Evolutionary conservation across 768 basidiomycete genomes (phyloP).

Genomic region (Sarcodon sp.): DNA sequence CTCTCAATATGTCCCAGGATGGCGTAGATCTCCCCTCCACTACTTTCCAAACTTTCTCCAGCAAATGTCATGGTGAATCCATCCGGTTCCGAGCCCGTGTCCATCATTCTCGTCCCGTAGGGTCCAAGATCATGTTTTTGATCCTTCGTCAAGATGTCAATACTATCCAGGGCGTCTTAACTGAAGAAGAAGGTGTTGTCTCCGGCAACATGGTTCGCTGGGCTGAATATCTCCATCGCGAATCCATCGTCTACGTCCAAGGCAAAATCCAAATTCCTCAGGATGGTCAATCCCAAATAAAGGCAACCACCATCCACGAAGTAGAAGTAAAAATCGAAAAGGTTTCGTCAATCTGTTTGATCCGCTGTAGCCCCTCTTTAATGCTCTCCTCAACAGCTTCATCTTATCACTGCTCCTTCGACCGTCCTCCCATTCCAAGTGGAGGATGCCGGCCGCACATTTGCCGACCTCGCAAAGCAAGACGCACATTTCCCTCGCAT

Average conservation of each 20-base stretch:
- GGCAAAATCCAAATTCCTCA: constrained; percentile 69
- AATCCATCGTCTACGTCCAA: constrained; percentile 86
- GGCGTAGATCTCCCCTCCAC: constrained; percentile 21
- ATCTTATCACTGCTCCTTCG: constrained; percentile 12
- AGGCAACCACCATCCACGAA: constrained; percentile 79
- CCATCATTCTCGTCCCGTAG: constrained; percentile 79
- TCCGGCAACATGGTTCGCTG: constrained; percentile 97
- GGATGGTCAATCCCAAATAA: constrained; percentile 47
- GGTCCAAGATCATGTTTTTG: constrained; percentile 75
- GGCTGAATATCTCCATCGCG: constrained; percentile 65
- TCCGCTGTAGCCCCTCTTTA: not conserved
- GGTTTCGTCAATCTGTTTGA: constrained; percentile 27
- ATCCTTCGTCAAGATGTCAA: constrained; percentile 76
- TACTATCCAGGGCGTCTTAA: constrained; percentile 76
- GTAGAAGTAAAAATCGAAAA: constrained; percentile 76
- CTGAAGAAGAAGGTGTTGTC: constrained; percentile 49
- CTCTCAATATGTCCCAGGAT: constrained; percentile 82
- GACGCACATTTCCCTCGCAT: constrained; percentile 60
- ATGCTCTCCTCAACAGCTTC: constrained; percentile 6
- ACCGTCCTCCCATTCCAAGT: constrained; percentile 18
- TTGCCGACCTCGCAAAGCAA: constrained; percentile 44
- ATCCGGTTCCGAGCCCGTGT: constrained; percentile 82
- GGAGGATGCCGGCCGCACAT: constrained; percentile 26
- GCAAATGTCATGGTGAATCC: constrained; percentile 40
- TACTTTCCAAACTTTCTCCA: not conserved